Percentiles rank a stretch among this genome's conserved stretches.
These are phyloP conservation scores for Terana coerulea DNA, from an alignment of 768 basidiomycete genomes.

Conservation along the genomic window DNA sequence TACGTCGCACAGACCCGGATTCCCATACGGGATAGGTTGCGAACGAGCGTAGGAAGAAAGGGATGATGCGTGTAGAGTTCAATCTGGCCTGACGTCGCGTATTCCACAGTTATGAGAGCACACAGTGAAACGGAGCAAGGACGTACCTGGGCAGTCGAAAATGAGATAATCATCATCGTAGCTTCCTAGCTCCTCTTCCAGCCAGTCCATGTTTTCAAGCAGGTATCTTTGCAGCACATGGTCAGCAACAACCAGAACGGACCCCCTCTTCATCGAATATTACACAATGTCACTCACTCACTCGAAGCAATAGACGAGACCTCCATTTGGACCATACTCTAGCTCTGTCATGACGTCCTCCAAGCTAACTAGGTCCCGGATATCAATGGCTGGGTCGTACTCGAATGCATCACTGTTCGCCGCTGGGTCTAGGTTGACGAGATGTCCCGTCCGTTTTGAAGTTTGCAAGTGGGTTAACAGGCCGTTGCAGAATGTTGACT, in stretches of 20 bases:
- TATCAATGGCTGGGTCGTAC: constrained; percentile 90
- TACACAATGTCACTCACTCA: constrained; percentile 82
- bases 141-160: constrained; percentile 83
- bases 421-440: constrained; percentile 97
- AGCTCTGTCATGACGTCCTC: constrained; percentile 97
- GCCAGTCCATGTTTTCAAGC: constrained; percentile 96
- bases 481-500: constrained; percentile 88
- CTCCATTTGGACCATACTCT: constrained; percentile 95
- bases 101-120: background rate
- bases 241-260: no score
- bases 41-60: constrained; percentile 88
- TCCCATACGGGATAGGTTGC: constrained; percentile 66
- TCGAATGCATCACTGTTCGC: constrained; percentile 85
- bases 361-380: constrained; percentile 85
- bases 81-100: constrained; percentile 78
- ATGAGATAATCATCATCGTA: constrained; percentile 96
- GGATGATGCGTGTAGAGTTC: constrained; percentile 99
- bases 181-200: constrained; percentile 92
- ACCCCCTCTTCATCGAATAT: no score
- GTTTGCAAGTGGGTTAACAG: constrained; percentile 86
- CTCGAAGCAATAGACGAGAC: constrained; percentile 98
- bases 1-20: constrained; percentile 89
- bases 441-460: constrained; percentile 79
- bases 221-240: constrained; percentile 63
- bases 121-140: background rate